Evolutionary conservation across 306 rosid species (phyloP).

Genomic region (Hippophae rhamnoides): DNA sequence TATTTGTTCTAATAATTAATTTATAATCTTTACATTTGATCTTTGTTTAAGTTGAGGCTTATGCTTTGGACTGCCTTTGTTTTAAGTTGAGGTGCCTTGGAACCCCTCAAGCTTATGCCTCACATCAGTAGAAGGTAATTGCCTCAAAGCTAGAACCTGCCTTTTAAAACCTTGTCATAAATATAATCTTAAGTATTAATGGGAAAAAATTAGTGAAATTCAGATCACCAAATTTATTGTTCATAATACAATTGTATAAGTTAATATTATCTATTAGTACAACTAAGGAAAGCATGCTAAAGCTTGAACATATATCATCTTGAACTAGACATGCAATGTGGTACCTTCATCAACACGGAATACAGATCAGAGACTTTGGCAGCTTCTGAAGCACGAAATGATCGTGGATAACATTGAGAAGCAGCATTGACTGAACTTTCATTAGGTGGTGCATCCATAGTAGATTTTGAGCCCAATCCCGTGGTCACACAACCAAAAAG

Average conservation of each 20-base stretch:
- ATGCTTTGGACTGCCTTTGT: too few relatives aligned
- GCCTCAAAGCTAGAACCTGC: too few relatives aligned
- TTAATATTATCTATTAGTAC: neutral
- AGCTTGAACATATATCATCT: neutral
- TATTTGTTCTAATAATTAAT: too few relatives aligned
- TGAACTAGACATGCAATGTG: neutral
- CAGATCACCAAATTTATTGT: neutral
- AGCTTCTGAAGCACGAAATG: constrained; percentile 41
- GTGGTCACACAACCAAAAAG: constrained; percentile 61
- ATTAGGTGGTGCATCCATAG: constrained; percentile 31
- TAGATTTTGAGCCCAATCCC: constrained; percentile 29
- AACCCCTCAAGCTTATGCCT: too few relatives aligned
- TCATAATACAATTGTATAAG: neutral
- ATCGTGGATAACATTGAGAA: constrained; percentile 22
- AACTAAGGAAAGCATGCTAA: neutral
- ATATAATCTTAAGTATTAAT: too few relatives aligned
- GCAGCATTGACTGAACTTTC: constrained; percentile 32
- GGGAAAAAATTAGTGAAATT: neutral
- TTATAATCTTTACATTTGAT: too few relatives aligned
- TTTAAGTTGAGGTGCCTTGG: too few relatives aligned
- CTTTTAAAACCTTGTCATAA: too few relatives aligned
- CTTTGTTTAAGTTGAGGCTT: too few relatives aligned
- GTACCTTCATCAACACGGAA: constrained; percentile 60
- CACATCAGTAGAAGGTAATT: too few relatives aligned
- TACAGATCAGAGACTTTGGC: constrained; percentile 59